Conservation (phyloP, 179 eudicot genomes). For the Silene coronaria region DNA sequence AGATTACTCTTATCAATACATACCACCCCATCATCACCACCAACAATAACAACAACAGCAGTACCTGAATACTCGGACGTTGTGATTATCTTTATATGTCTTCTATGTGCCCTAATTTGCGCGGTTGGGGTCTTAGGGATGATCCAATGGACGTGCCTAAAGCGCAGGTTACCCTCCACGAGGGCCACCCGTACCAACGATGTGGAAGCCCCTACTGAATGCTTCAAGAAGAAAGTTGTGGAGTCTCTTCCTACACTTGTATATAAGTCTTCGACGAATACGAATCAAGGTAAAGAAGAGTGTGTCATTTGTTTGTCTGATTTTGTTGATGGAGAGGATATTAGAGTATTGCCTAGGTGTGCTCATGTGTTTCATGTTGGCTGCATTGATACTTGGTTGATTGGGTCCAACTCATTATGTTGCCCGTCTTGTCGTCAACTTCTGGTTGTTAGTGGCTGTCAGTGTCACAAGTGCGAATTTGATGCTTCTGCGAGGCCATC, state of each 20-base stretch:
- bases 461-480: not conserved
- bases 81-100: constrained; percentile 20
- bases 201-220: not conserved
- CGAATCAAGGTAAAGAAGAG: constrained; percentile 11
- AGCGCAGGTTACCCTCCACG: not conserved
- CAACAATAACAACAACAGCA: not conserved
- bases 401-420: constrained; percentile 19
- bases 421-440: constrained; percentile 25
- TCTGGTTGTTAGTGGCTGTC: constrained; percentile 2
- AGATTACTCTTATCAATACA: constrained; percentile 11
- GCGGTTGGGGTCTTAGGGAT: constrained; percentile 21
- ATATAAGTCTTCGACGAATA: constrained; percentile 1
- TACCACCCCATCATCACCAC: not conserved
- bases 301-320: constrained; percentile 27
- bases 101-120: constrained; percentile 24
- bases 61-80: constrained; percentile 19
- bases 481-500: not conserved
- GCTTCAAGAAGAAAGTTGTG: constrained; percentile 11
- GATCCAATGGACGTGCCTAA: constrained; percentile 14
- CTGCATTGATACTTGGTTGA: constrained; percentile 25
- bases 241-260: constrained; percentile 16
- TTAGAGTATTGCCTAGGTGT: constrained; percentile 23
- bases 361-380: constrained; percentile 20
- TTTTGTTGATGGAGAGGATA: constrained; percentile 25
- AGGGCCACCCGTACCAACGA: not conserved